These are phyloP conservation scores for Leccinum arenicola DNA, from an alignment of 768 basidiomycete genomes.

Conservation along the genomic window DNA sequence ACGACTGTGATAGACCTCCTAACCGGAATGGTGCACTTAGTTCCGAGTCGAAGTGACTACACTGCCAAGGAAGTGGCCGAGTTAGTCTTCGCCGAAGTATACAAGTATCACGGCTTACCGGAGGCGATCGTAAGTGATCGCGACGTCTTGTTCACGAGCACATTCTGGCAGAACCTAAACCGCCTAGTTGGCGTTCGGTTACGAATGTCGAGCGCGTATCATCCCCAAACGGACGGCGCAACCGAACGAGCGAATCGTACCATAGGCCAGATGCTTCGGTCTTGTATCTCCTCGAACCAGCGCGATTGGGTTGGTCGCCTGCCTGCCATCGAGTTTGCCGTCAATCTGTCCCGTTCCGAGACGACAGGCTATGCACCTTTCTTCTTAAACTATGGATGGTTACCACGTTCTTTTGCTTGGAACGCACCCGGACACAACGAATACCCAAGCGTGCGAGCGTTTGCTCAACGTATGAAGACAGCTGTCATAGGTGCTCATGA, in stretches of 20 bases:
- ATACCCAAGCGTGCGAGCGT: too few species aligned
- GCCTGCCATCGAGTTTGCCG: conserved; percentile 20
- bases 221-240: conserved; percentile 34
- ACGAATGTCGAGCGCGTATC: conserved; percentile 27
- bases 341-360: conserved; percentile 15
- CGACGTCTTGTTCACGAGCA: background rate
- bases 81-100: background rate
- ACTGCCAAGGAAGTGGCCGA: background rate
- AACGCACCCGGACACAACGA: too few species aligned
- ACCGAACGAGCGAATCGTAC: conserved; percentile 23
- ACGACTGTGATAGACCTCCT: conserved; percentile 1
- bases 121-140: background rate
- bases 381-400: conserved; percentile 7
- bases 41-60: background rate
- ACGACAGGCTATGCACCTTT: conserved; percentile 21
- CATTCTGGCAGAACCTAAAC: background rate
- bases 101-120: background rate
- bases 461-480: too few species aligned
- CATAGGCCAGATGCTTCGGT: conserved; percentile 10
- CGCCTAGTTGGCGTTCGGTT: background rate
- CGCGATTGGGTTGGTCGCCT: conserved; percentile 1
- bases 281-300: background rate
- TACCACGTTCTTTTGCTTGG: background rate
- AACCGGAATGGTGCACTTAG: background rate
- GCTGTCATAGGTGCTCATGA: too few species aligned